Conservation (phyloP, 768 basidiomycete species). For the Xerocomellus dryophilus region DNA sequence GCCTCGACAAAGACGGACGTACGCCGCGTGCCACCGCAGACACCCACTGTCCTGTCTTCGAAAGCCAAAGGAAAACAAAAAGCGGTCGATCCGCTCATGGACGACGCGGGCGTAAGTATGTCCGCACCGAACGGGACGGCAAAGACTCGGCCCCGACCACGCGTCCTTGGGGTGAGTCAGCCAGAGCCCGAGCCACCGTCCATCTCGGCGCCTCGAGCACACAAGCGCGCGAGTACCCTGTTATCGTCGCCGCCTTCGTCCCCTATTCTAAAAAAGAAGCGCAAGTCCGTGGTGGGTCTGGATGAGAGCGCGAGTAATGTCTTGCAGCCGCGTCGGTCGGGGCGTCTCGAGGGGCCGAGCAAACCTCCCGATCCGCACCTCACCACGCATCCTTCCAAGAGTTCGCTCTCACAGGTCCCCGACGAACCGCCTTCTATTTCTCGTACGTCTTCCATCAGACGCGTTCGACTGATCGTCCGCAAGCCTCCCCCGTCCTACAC, state of each 20-base stretch:
- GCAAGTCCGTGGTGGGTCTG: constrained; percentile 14
- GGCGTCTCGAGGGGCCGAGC: constrained; percentile 14
- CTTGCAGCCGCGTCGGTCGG: constrained; percentile 19
- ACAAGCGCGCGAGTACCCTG: constrained; percentile 29
- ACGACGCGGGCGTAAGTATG: constrained; percentile 2
- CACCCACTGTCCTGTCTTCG: constrained; percentile 14
- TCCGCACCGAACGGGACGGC: constrained; percentile 13
- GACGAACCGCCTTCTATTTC: constrained; percentile 4
- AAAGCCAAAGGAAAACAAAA: constrained; percentile 36
- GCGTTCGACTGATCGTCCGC: constrained; percentile 65
- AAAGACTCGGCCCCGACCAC: constrained; percentile 10
- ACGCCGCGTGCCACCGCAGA: constrained; percentile 9
- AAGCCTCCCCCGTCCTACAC: constrained; percentile 58
- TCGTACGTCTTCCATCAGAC: constrained; percentile 42
- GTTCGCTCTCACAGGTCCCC: neutral
- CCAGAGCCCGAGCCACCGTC: constrained; percentile 5
- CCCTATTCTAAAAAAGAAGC: constrained; percentile 26
- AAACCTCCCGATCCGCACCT: constrained; percentile 10
- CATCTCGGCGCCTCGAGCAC: constrained; percentile 11
- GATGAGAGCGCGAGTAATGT: constrained; percentile 10
- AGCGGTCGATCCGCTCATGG: constrained; percentile 18
- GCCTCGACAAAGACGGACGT: constrained; percentile 11
- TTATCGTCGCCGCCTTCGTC: constrained; percentile 19
- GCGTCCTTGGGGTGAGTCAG: neutral
- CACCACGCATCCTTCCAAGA: neutral